Base-by-base conservation (phyloP, 1,139 yeast genomes). In the Geotrichum carabidarum region DNA sequence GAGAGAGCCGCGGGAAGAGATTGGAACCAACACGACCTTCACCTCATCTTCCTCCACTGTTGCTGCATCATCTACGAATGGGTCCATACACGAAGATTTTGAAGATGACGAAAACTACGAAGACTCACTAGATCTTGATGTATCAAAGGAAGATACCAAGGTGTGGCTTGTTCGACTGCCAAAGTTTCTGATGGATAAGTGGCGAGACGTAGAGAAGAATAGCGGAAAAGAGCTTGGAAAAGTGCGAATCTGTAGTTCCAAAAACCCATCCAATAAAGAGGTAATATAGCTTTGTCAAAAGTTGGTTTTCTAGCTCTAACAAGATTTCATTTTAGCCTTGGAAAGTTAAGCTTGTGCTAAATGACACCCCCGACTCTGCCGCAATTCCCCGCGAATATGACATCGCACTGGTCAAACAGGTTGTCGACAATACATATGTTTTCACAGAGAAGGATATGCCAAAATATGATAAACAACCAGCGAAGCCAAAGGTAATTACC, bases 121-220 rank as follows among this genome's bases (percentile, higher is more conserved):
- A 49, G 77, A 73, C 58, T 61, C 73, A 27, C 63, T 71, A n/a
- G 77, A 74, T 55, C 68, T 74, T 31, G 77, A 74, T 56, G 65
- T 73, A 45, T 54, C 70, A 17, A 62, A 64, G 30, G 67, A 68
- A 40, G 68, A 60, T 44, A 66, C 70, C 50, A 89, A 89, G 64
- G 84, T 93, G 44, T 93, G 99, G 99, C 75, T 93, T 32, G 96
- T 93, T 31, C 82, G 95, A 63, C 74, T 93, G 63, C 98, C 99
- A 4, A 82, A 87, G 65, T 90, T 89, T 65, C 75, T 93, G 59
- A 86, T 95, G 49, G 90, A 85, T 51, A 78, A 80, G 61, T 90
- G 97, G 96, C 79, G 83, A 55, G 78, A 84, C 59, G 78, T 81
- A 47, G 81, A 78, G 14, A 74, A 74, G 40, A 71, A 86, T 57